Evolutionary conservation across 441 rosid genomes (phyloP).

Genomic region (Hura crepitans): DNA sequence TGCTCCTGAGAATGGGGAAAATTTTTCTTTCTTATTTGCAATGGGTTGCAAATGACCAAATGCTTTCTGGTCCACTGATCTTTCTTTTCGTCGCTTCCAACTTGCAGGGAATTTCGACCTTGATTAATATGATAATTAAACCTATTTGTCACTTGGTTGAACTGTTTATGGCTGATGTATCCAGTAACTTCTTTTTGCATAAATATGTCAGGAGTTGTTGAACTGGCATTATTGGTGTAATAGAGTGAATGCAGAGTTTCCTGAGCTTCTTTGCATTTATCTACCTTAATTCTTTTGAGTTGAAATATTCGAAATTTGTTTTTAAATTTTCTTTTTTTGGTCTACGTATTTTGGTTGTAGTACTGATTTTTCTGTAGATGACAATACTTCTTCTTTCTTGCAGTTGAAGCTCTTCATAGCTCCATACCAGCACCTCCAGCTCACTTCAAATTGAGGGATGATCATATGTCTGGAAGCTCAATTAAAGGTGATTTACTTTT

Average conservation of each 20-base stretch:
- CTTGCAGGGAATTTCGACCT: background rate
- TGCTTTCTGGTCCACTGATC: background rate
- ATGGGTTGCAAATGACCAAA: background rate
- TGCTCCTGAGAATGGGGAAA: too few relatives aligned
- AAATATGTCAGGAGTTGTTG: background rate
- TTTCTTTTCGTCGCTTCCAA: background rate
- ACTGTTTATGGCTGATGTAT: background rate
- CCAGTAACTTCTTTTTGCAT: background rate
- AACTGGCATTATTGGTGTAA: background rate
- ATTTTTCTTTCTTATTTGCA: too few relatives aligned
- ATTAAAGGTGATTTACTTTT: conserved; percentile 64
- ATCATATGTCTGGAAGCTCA: conserved; percentile 82
- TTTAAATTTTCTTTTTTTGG: background rate
- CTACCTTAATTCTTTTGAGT: background rate
- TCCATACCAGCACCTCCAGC: conserved; percentile 77
- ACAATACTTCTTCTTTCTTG: conserved; percentile 28
- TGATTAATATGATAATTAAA: background rate
- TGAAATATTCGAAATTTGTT: background rate
- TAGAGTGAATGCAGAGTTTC: background rate
- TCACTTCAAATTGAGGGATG: conserved; percentile 87
- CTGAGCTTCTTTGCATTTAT: background rate
- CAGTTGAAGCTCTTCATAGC: conserved; percentile 58
- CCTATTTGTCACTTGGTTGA: background rate
- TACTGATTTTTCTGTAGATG: conserved; percentile 4
- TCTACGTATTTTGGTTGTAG: background rate